phyloP scores from a whole-genome alignment of 1,284 basidiomycete genomes.

The Rhodotorula sp. region DNA sequence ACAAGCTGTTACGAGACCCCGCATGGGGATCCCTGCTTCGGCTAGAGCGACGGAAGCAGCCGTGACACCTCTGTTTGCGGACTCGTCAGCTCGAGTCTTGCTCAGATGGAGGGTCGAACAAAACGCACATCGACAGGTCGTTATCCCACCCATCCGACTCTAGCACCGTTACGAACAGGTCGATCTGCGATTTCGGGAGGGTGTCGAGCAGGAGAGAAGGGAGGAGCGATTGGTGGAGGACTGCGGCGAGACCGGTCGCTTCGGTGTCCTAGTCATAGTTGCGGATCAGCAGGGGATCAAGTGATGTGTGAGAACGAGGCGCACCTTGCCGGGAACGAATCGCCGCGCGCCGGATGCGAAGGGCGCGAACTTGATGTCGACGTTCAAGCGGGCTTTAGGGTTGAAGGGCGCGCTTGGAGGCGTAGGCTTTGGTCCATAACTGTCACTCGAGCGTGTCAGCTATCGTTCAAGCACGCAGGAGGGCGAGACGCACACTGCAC shows the following conservation, averaged over 20 bases:
- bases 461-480: too few relatives aligned
- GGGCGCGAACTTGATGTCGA: conserved; percentile 95
- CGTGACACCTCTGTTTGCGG: conserved; percentile 58
- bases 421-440: conserved; percentile 75
- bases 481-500: conserved; percentile 69
- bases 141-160: conserved; percentile 84
- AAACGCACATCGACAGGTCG: conserved; percentile 65
- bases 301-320: conserved; percentile 36
- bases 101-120: neutral
- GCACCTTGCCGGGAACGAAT: conserved; percentile 79
- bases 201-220: conserved; percentile 83
- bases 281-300: too few relatives aligned
- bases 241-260: conserved; percentile 74
- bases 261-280: conserved; percentile 77
- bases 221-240: conserved; percentile 80
- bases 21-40: conserved; percentile 81
- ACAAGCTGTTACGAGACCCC: conserved; percentile 75
- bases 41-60: conserved; percentile 88
- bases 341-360: conserved; percentile 72
- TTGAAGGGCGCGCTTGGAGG: conserved; percentile 59
- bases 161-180: conserved; percentile 84
- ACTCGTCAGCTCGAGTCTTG: neutral
- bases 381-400: conserved; percentile 82
- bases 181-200: conserved; percentile 89
- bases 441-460: conserved; percentile 46